A percentile compares a stretch with the other conserved stretches of the same genome.
These are phyloP conservation scores for Dactylellina haptotyla DNA, from an alignment of 2,329 filamentous ascomycete genomes.

Conservation along the genomic window DNA sequence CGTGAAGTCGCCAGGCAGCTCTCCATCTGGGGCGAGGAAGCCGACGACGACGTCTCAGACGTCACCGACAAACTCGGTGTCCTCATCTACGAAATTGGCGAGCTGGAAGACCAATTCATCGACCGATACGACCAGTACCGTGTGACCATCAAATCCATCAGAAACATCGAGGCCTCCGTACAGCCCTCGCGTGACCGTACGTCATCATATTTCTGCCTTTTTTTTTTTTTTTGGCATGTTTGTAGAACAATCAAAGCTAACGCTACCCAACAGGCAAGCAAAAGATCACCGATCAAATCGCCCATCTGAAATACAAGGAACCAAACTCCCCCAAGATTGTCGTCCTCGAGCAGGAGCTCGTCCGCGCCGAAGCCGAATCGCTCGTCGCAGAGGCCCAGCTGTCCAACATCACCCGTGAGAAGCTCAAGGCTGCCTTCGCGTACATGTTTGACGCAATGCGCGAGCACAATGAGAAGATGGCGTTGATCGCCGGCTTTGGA, in stretches of 20 bases:
- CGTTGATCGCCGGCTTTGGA: slow-evolving; percentile 95
- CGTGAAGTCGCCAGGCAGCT: slow-evolving; percentile 99
- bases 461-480: slow-evolving; percentile 97
- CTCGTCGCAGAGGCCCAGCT: slow-evolving; percentile 97
- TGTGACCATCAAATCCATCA: slow-evolving; percentile 98
- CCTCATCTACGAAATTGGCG: slow-evolving; percentile 96
- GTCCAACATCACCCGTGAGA: slow-evolving; percentile 99
- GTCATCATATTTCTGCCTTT: slow-evolving; percentile 60
- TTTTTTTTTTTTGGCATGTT: not conserved
- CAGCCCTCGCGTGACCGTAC: slow-evolving; percentile 96
- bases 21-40: slow-evolving; percentile 93
- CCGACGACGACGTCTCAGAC: slow-evolving; percentile 97
- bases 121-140: slow-evolving; percentile 99
- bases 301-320: slow-evolving; percentile 99
- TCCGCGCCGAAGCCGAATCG: slow-evolving; percentile 98
- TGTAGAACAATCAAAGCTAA: slow-evolving; percentile 3
- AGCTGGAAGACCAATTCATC: slow-evolving; percentile 97
- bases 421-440: slow-evolving; percentile 96
- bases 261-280: slow-evolving; percentile 78
- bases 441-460: slow-evolving; percentile 98
- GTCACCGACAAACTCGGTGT: slow-evolving; percentile 99
- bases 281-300: slow-evolving; percentile 98
- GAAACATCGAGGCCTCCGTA: slow-evolving; percentile 98
- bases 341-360: slow-evolving; percentile 96
- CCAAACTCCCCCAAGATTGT: slow-evolving; percentile 97